phyloP scores from a whole-genome alignment of 192 early-diverging fungal species.

The Gamsiella multidivaricata region DNA sequence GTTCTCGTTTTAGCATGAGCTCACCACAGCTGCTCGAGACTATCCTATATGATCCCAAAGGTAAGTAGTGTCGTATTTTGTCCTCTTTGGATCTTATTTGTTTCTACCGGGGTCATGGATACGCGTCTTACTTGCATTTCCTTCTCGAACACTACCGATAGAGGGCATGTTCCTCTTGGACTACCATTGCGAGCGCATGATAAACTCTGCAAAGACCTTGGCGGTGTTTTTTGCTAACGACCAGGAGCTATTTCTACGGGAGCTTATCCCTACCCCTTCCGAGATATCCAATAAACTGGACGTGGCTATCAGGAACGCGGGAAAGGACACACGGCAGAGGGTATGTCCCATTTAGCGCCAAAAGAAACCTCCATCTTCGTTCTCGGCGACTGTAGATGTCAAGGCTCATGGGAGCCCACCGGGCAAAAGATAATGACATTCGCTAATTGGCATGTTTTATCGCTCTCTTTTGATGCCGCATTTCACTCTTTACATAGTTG shows the following conservation, averaged over 20 bases:
- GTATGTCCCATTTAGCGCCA: slow-evolving; percentile 8
- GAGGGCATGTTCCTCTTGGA: slow-evolving; percentile 46
- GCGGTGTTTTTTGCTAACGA: slow-evolving; percentile 19
- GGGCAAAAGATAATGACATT: too few relatives aligned
- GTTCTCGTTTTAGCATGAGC: slow-evolving; percentile 15
- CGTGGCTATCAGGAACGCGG: slow-evolving; percentile 27
- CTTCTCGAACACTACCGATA: not conserved
- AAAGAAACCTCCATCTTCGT: not conserved
- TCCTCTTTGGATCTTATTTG: not conserved
- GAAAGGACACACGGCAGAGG: slow-evolving; percentile 31
- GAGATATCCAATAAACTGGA: slow-evolving; percentile 40
- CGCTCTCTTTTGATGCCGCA: not conserved
- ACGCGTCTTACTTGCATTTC: not conserved
- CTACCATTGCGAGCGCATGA: slow-evolving; percentile 46
- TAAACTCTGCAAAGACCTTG: slow-evolving; percentile 38
- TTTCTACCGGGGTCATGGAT: too few relatives aligned
- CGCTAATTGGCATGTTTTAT: too few relatives aligned
- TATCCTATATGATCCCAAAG: slow-evolving; percentile 46
- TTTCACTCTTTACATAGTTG: slow-evolving; percentile 6
- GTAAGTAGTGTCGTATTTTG: slow-evolving; percentile 19
- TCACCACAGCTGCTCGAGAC: slow-evolving; percentile 35
- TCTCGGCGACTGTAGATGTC: not conserved
- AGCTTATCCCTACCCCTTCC: slow-evolving; percentile 42
- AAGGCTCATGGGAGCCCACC: not conserved
- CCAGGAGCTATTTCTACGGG: slow-evolving; percentile 26